A percentile compares a stretch with the other conserved stretches of the same genome.
Evolutionary conservation across 768 basidiomycete genomes (phyloP).

Genomic region (Amanita muscaria): DNA sequence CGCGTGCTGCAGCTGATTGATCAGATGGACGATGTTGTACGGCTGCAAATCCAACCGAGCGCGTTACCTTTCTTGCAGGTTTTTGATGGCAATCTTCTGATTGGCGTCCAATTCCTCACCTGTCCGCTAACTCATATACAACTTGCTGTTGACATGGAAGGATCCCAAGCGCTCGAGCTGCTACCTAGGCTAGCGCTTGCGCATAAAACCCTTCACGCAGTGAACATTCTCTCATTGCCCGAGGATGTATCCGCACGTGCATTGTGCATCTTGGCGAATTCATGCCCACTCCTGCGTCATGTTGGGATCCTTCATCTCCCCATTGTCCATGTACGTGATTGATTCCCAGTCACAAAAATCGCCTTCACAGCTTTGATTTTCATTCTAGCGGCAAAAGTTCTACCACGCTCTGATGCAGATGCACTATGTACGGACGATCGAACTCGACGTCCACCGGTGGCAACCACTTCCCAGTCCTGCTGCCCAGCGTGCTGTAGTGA

Average conservation of each 20-base stretch:
- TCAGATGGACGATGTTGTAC: conserved; percentile 14
- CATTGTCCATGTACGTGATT: conserved; percentile 16
- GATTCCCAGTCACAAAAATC: no score
- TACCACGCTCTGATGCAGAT: conserved; percentile 19
- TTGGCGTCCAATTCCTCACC: conserved; percentile 31
- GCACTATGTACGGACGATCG: conserved; percentile 21
- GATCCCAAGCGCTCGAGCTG: conserved; percentile 21
- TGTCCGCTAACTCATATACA: conserved; percentile 39
- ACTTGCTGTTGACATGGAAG: conserved; percentile 30
- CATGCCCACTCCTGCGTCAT: conserved; percentile 19
- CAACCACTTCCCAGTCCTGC: conserved; percentile 14
- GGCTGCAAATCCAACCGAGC: conserved; percentile 8
- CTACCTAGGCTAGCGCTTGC: conserved; percentile 21
- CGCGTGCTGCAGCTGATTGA: conserved; percentile 27
- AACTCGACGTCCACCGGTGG: conserved; percentile 27
- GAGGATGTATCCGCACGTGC: conserved; percentile 17
- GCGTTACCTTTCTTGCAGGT: conserved; percentile 31
- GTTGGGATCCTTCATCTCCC: conserved; percentile 24
- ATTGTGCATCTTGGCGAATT: conserved; percentile 15
- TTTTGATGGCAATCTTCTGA: conserved; percentile 38
- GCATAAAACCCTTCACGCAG: conserved; percentile 18
- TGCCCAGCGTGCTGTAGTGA: conserved; percentile 24
- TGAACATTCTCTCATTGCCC: conserved; percentile 24
- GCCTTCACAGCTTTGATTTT: no score
- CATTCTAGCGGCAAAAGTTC: conserved; percentile 21